phyloP scores from a whole-genome alignment of 2,329 filamentous ascomycete genomes.

The Penicillium sp. region DNA sequence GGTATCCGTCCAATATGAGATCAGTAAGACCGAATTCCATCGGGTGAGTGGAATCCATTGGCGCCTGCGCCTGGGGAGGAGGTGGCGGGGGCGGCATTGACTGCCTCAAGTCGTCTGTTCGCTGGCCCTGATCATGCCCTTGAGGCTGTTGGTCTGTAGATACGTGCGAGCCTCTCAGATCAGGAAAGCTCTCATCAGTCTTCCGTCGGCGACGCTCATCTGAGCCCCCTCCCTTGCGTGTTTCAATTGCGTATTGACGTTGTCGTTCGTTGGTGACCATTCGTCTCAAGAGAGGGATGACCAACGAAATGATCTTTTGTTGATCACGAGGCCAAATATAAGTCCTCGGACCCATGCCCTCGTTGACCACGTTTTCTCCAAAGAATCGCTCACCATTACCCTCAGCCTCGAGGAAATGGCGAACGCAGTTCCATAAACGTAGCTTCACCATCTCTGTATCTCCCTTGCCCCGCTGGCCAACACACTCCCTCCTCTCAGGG shows the following conservation, averaged over 20 bases:
- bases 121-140: constrained; percentile 27
- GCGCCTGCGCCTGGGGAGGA: constrained; percentile 22
- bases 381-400: constrained; percentile 53
- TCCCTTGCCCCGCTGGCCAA: constrained; percentile 53
- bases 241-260: constrained; percentile 54
- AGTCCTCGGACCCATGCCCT: constrained; percentile 37
- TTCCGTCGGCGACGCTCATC: constrained; percentile 38
- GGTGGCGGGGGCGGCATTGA: constrained; percentile 22
- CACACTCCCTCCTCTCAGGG: constrained; percentile 54
- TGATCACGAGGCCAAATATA: constrained; percentile 53
- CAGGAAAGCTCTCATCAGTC: constrained; percentile 33
- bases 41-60: constrained; percentile 22
- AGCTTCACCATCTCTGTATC: constrained; percentile 56
- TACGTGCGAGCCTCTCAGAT: constrained; percentile 23
- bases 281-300: constrained; percentile 54
- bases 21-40: constrained; percentile 34
- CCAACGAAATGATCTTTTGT: constrained; percentile 53
- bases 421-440: constrained; percentile 54
- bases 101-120: constrained; percentile 22
- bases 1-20: constrained; percentile 36
- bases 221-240: constrained; percentile 45
- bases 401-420: constrained; percentile 50
- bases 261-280: constrained; percentile 60
- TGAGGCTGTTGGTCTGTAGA: constrained; percentile 32
- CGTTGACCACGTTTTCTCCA: constrained; percentile 43